Conservation (phyloP, 805 yeast genomes). For the Wickerhamiella occidentalis region DNA sequence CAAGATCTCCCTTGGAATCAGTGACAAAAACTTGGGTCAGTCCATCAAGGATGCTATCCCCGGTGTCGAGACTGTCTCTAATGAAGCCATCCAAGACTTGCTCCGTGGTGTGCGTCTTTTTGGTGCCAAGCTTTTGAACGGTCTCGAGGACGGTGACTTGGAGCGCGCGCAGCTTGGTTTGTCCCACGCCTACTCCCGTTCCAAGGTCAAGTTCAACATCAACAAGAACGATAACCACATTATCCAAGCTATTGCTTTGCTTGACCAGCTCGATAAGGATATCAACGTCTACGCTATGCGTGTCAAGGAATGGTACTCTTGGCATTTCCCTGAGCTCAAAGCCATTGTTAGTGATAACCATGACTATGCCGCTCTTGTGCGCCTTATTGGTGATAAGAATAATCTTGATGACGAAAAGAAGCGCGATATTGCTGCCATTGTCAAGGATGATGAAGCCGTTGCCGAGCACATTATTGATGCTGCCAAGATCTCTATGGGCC, state of each 20-base stretch:
- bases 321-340: slow-evolving; percentile 98
- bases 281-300: slow-evolving; percentile 96
- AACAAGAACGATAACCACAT: slow-evolving; percentile 98
- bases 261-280: slow-evolving; percentile 96
- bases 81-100: slow-evolving; percentile 88
- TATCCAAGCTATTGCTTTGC: slow-evolving; percentile 94
- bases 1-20: slow-evolving; percentile 69
- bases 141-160: slow-evolving; percentile 85
- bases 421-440: slow-evolving; percentile 83
- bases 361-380: slow-evolving; percentile 68
- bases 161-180: slow-evolving; percentile 98
- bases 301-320: slow-evolving; percentile 96
- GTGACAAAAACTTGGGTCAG: slow-evolving; percentile 93
- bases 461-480: slow-evolving; percentile 89
- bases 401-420: slow-evolving; percentile 41
- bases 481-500: slow-evolving; percentile 97
- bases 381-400: slow-evolving; percentile 77
- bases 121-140: slow-evolving; percentile 79
- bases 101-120: slow-evolving; percentile 89
- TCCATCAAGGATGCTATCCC: slow-evolving; percentile 88
- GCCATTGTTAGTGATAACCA: slow-evolving; percentile 84
- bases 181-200: slow-evolving; percentile 98
- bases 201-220: slow-evolving; percentile 96
- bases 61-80: slow-evolving; percentile 76
- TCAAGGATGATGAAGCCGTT: slow-evolving; percentile 81